Evolutionary conservation across 208 protist species (phyloP).

Genomic region (Trichomonas gallinae): DNA sequence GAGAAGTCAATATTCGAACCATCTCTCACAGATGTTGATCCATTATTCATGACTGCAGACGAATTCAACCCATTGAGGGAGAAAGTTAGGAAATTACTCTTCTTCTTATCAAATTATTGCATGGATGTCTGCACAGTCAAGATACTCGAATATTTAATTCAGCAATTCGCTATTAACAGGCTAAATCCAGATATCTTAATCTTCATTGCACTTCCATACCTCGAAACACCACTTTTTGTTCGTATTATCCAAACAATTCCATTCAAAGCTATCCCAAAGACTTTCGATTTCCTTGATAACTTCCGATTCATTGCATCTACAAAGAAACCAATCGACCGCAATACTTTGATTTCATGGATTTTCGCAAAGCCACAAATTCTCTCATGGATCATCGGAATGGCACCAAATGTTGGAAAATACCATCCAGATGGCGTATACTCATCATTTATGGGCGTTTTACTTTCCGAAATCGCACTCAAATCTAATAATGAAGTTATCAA

Average conservation of each 20-base stretch:
- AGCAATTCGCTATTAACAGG: neutral
- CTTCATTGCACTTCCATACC: neutral
- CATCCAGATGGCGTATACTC: neutral
- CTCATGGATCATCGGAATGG: neutral
- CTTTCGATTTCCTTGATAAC: neutral
- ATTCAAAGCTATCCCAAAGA: neutral
- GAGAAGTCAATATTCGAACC: neutral
- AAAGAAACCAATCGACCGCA: neutral
- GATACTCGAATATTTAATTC: constrained; percentile 21
- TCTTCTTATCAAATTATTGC: neutral
- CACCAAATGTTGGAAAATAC: neutral
- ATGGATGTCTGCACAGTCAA: neutral
- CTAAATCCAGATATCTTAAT: neutral
- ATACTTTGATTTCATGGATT: neutral
- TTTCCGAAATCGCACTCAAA: neutral
- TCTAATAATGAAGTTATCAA: neutral
- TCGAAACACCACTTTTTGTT: neutral
- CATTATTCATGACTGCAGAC: neutral
- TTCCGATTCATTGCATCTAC: neutral
- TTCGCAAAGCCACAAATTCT: neutral
- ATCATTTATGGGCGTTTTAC: neutral
- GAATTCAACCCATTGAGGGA: neutral
- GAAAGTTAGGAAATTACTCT: neutral
- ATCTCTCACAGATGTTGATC: neutral
- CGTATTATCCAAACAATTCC: neutral